Evolutionary conservation across 1,284 basidiomycete genomes (phyloP).

Genomic region (Cutaneotrichosporon cyanovorans): DNA sequence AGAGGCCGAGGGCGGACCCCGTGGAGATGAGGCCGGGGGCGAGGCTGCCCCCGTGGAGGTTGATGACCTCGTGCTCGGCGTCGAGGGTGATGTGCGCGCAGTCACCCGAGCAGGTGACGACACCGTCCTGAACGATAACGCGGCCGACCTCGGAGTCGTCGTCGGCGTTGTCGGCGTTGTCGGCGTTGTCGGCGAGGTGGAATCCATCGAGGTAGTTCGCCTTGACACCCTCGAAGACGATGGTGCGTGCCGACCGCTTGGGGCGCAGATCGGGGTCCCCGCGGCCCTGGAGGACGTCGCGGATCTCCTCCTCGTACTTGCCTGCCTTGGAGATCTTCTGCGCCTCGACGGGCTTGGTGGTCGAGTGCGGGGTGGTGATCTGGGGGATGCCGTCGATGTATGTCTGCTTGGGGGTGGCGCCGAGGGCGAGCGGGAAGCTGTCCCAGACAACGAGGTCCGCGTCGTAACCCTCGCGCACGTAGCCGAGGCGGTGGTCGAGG

Average conservation of each 20-base stretch:
- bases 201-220: conserved; percentile 20
- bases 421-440: conserved; percentile 67
- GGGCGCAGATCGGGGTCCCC: conserved; percentile 42
- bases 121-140: conserved; percentile 39
- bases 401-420: conserved; percentile 52
- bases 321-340: conserved; percentile 35
- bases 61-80: conserved; percentile 26
- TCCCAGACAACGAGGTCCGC: conserved; percentile 79
- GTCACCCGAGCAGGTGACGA: conserved; percentile 41
- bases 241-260: conserved; percentile 26
- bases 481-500: conserved; percentile 72
- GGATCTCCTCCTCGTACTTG: conserved; percentile 37
- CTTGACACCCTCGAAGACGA: conserved; percentile 43
- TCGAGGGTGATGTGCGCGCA: conserved; percentile 15
- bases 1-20: conserved; percentile 45
- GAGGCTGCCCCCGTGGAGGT: conserved; percentile 46
- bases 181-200: too few relatives aligned
- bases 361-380: conserved; percentile 33
- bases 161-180: conserved; percentile 3
- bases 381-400: conserved; percentile 56
- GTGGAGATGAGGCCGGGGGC: conserved; percentile 44
- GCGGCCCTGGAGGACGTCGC: conserved; percentile 31
- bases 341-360: conserved; percentile 35
- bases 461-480: conserved; percentile 55
- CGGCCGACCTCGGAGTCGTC: conserved; percentile 7